Base-by-base conservation (phyloP, 164 flowering plant species). In the Euptelea pleiosperma region DNA sequence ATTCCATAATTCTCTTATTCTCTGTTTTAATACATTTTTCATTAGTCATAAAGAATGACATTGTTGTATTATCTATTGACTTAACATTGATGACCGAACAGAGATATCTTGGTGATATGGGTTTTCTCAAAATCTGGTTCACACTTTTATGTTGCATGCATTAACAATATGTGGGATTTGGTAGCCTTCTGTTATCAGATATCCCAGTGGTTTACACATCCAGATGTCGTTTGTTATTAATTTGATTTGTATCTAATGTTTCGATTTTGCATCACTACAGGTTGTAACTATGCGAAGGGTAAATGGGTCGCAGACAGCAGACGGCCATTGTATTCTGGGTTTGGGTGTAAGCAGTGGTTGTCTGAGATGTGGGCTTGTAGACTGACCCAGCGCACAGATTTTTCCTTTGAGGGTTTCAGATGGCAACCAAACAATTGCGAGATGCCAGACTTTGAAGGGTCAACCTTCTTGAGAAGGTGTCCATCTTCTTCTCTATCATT, bases 311-410 rank as follows among this genome's bases (percentile, higher is more conserved):
- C 64, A 8, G 89, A 84, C 58, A 68, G 55, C 47, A 70, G 70
- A 41, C 36, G 84, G 21, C 97, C 96, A 12, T 42, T 87, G 50
- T 91, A 91, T 67, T 87, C 89, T 44, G 97, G 96, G 2, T n/a
- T 70, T 57, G 79, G 67, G 28, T 91, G 96, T 59, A 84, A 82
- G 65, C 81, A 67, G 55, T 91, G 89, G 93, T 68, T 91, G 58
- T 87, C 91, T 4, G 76, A 36, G 26, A 82, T 80, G 89, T 91
- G 97, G 97, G 83, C 96, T 7, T 91, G 97, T 71, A 76, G 91
- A 61, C 63, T 81, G 50, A 84, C 82, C 21, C 77, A 68, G 35
- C 74, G 93, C 6, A 47, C 71, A 22, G 86, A 91, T 73, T 90
- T 87, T 68, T 72, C 83, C 12, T 91, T 64, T 49, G 96, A 91